phyloP scores from a whole-genome alignment of 176 grass and related monocot genomes.

The Ampelocalamus luodianensis region DNA sequence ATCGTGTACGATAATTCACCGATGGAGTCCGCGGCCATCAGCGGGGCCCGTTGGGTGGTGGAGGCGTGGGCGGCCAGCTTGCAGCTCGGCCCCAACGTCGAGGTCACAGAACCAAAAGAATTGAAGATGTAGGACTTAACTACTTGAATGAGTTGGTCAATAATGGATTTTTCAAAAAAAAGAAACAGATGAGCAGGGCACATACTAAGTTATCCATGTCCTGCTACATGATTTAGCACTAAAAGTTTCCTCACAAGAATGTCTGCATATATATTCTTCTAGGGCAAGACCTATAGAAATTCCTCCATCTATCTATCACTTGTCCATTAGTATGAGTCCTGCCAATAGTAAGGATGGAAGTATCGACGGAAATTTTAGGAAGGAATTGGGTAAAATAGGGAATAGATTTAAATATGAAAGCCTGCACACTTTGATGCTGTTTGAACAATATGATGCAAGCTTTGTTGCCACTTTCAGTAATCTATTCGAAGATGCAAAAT shows the following conservation, averaged over 20 bases:
- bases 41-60: too few relatives aligned
- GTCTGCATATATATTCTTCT: neutral
- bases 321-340: neutral
- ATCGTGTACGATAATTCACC: too few relatives aligned
- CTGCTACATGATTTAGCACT: conserved; percentile 24
- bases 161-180: neutral
- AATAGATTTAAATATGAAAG: conserved; percentile 9
- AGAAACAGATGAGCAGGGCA: neutral
- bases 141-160: conserved; percentile 2
- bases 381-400: neutral
- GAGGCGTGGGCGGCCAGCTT: too few relatives aligned
- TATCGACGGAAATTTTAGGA: too few relatives aligned
- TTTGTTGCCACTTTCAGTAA: neutral
- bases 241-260: conserved; percentile 31
- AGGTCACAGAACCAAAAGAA: neutral
- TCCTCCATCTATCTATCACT: neutral
- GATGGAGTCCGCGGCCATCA: too few relatives aligned
- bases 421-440: conserved; percentile 32
- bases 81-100: too few relatives aligned
- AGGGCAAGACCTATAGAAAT: neutral
- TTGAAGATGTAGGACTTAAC: conserved; percentile 9
- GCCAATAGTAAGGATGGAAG: neutral
- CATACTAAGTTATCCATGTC: conserved; percentile 18
- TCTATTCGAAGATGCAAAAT: neutral
- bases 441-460: neutral